Evolutionary conservation across 2,329 filamentous ascomycete genomes (phyloP), one percentile per base, ranked within the genome.

Genomic region (Helicocarpus griseus): DNA sequence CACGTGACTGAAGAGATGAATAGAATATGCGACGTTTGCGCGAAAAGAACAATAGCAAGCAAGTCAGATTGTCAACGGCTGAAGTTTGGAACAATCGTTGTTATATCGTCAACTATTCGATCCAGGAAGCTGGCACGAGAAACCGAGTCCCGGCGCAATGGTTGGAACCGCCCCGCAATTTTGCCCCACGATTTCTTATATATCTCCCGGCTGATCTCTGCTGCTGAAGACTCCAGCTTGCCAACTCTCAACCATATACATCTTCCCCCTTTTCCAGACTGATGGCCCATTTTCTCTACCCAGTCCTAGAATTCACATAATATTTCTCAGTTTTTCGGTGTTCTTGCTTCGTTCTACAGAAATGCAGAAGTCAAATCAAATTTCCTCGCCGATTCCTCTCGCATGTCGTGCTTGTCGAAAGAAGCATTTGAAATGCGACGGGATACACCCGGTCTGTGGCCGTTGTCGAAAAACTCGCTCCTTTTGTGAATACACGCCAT

Each of bases 371-470:
- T 28, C 43, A 21, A 17, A 35, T 5, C 48, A 52, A 8, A 22
- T 43, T 44, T 52, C 63, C 2, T 64, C 63, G 17, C 69, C 69
- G 1, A 68, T 69, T 9, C 74, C 57, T 58, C 72, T 62, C 62
- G 78, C 63, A 53, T 81, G 60, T 71, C 64, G 72, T 26, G 63
- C 68, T 33, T 78, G 75, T 56, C 69, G 75, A 31, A 70, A 71
- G 49, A 74, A 87, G 62, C 87, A 90, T 66, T 75, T 89, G 46
- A 90, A 88, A 64, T 90, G 86, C 64, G 84, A 89, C 65, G 85
- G 85, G 26, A 69, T 73, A 35, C 82, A 70, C 29, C 86, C 86
- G 11, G 56, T 69, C 29, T 90, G 87, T 68, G 76, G 78, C 44
- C 81, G 87, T 50, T 90, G 86, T 66, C 69, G 70, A 21, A 68